Conservation (phyloP, 768 basidiomycete genomes). For the Rubroboletus satanas region DNA sequence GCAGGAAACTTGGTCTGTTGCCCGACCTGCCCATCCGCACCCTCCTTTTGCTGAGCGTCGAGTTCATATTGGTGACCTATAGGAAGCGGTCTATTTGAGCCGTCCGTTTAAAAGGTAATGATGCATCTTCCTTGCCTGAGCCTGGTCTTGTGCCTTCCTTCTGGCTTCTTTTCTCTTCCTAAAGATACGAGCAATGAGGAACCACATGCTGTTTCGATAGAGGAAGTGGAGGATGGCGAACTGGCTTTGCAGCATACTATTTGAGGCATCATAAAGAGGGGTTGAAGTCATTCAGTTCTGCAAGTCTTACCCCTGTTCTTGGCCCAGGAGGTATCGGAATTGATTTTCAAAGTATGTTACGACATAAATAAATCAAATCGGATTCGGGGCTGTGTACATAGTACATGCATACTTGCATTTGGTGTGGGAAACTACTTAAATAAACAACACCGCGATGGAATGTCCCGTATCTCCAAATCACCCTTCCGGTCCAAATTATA, state of each 20-base stretch:
- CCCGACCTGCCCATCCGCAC: neutral
- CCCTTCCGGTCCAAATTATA: too few species aligned
- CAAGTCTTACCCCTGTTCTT: neutral
- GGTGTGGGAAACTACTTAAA: too few species aligned
- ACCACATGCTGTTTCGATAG: constrained; percentile 1
- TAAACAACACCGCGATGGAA: too few species aligned
- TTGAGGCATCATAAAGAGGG: neutral
- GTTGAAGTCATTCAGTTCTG: neutral
- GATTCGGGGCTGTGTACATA: too few species aligned
- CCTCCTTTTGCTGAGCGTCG: neutral
- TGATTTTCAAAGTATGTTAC: too few species aligned
- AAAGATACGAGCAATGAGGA: constrained; percentile 7
- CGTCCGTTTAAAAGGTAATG: neutral
- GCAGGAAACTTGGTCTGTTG: neutral
- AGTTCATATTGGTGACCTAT: neutral
- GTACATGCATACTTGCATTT: too few species aligned
- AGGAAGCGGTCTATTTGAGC: neutral
- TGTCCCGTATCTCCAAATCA: too few species aligned
- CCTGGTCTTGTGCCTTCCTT: neutral
- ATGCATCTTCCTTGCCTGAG: neutral
- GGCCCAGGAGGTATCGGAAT: too few species aligned
- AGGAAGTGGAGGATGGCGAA: neutral
- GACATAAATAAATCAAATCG: too few species aligned
- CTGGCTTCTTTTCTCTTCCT: neutral
- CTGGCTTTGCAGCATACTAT: neutral